Evolutionary conservation across 352 stramenopile species (phyloP).

Genomic region (Globisporangium iwayamae): DNA sequence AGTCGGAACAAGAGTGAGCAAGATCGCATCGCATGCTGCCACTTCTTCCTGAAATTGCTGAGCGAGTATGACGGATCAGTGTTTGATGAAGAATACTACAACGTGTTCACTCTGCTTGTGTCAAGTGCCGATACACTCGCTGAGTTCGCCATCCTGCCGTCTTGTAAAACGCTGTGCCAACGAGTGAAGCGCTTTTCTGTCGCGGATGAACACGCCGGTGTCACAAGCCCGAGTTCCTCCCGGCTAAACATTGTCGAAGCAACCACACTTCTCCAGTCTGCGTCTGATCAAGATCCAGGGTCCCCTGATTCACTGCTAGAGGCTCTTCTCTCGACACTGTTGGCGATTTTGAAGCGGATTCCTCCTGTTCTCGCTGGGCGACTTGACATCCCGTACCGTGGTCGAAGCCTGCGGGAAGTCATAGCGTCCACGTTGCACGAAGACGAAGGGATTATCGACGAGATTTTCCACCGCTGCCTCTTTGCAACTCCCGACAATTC

Average conservation of each 20-base stretch:
- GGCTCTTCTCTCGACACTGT: constrained; percentile 52
- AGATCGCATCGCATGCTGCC: constrained; percentile 41
- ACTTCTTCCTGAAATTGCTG: constrained; percentile 46
- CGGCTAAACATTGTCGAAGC: not conserved
- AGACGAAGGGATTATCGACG: constrained; percentile 58
- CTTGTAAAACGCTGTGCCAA: constrained; percentile 43
- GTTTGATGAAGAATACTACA: constrained; percentile 56
- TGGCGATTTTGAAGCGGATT: constrained; percentile 56
- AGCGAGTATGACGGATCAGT: constrained; percentile 43
- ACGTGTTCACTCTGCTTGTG: constrained; percentile 57
- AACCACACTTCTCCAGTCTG: not conserved
- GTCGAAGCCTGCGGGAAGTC: constrained; percentile 49
- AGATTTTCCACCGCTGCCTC: constrained; percentile 66
- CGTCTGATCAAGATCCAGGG: constrained; percentile 2
- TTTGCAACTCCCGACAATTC: constrained; percentile 48
- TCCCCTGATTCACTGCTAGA: constrained; percentile 42
- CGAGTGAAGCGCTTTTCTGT: constrained; percentile 43
- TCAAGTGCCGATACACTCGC: constrained; percentile 37
- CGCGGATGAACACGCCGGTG: constrained; percentile 7
- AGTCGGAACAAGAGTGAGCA: constrained; percentile 40
- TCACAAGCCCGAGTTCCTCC: not conserved
- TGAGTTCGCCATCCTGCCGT: constrained; percentile 41
- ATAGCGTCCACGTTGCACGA: constrained; percentile 42
- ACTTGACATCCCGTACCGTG: constrained; percentile 36
- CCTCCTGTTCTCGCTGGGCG: constrained; percentile 41